Percentiles rank a stretch among this genome's conserved stretches.
phyloP scores from a whole-genome alignment of 192 early-diverging fungal genomes.

The Paraglomus brasilianum region DNA sequence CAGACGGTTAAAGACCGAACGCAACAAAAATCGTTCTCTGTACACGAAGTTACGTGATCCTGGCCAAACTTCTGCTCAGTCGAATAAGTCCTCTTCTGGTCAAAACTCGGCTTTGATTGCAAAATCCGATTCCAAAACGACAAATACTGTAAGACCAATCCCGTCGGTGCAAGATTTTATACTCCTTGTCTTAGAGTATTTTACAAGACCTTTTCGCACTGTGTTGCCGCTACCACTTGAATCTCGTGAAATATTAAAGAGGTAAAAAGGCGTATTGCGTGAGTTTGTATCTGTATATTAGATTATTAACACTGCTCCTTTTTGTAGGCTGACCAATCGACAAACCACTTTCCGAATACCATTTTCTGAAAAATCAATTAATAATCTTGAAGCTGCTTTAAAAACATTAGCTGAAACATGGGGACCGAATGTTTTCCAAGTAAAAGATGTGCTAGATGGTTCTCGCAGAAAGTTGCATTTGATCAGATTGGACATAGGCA shows the following conservation, averaged over 20 bases:
- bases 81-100: too few relatives aligned
- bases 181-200: constrained; percentile 1
- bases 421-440: constrained; percentile 26
- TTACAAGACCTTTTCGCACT: constrained; percentile 7
- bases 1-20: too few relatives aligned
- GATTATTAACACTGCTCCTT: not conserved
- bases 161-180: not conserved
- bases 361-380: constrained; percentile 11
- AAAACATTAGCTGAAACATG: constrained; percentile 21
- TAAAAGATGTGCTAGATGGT: constrained; percentile 22
- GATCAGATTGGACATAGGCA: constrained; percentile 17
- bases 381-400: constrained; percentile 26
- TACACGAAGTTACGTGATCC: too few relatives aligned
- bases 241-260: constrained; percentile 20
- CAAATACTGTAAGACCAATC: too few relatives aligned
- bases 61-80: too few relatives aligned
- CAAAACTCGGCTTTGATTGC: too few relatives aligned
- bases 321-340: constrained; percentile 13
- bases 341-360: not conserved
- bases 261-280: not conserved
- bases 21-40: too few relatives aligned
- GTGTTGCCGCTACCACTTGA: not conserved
- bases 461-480: constrained; percentile 14
- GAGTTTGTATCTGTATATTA: not conserved
- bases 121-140: too few relatives aligned